Percentiles rank a stretch among this genome's conserved stretches.
phyloP scores from a whole-genome alignment of 176 grass and related monocot species.

The Thalia dealbata region DNA sequence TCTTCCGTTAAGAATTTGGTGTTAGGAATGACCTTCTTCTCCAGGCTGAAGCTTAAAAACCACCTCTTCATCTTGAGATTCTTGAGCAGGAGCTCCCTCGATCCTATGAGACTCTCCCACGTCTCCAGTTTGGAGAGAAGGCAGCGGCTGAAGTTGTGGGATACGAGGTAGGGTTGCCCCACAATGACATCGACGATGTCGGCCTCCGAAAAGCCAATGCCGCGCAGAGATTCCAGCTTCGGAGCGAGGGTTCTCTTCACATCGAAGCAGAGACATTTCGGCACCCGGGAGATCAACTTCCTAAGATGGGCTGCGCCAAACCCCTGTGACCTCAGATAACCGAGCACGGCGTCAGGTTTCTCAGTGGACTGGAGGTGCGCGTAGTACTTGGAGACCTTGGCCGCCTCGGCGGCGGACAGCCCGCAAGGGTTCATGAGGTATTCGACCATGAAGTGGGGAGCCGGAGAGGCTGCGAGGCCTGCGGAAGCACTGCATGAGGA shows the following conservation, averaged over 20 bases:
- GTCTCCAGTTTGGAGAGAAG: not conserved
- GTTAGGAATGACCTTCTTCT: slow-evolving; percentile 1
- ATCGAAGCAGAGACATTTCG: not conserved
- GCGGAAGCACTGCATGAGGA: too few relatives aligned
- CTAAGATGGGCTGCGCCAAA: not conserved
- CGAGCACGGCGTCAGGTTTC: slow-evolving; percentile 18
- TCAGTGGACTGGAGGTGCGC: slow-evolving; percentile 19
- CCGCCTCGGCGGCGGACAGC: slow-evolving; percentile 24
- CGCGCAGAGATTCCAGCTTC: not conserved
- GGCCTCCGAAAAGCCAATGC: not conserved
- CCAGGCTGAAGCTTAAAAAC: not conserved
- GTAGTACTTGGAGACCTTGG: slow-evolving; percentile 21
- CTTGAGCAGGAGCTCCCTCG: not conserved
- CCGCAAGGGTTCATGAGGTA: slow-evolving; percentile 42
- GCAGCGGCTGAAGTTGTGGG: not conserved
- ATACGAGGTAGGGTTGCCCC: not conserved
- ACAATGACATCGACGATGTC: not conserved
- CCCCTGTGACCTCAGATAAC: slow-evolving; percentile 9
- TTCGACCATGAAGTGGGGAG: slow-evolving; percentile 31
- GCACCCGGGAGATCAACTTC: not conserved
- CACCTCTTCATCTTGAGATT: not conserved
- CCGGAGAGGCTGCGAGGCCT: too few relatives aligned
- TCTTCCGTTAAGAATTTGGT: not conserved
- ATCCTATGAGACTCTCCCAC: not conserved
- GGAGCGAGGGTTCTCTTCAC: not conserved